Base-by-base conservation (phyloP, 805 yeast genomes). In the Suhomyces emberorum region DNA sequence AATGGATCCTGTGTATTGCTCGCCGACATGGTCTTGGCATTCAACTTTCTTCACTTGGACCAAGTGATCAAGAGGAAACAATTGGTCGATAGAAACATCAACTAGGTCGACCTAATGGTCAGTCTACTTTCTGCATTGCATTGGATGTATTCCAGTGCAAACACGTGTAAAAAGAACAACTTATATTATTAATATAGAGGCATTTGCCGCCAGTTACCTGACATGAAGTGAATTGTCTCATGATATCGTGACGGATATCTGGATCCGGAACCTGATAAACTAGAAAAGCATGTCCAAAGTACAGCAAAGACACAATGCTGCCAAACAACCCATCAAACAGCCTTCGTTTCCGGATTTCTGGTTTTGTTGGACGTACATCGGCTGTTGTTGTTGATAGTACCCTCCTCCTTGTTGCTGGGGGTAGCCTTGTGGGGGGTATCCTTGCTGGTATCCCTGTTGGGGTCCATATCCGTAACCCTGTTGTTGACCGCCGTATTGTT, bases 1-100 rank as follows among this genome's bases (percentile, higher is more conserved):
- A 72, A 67, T 41, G 76, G 82, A 21, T 63, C 67, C 18, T 64
- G 70, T 14, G 62, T 79, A 4, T 69, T 81, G 5, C 38, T 73
- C 2, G 76, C 79, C 1, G 78, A 75, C 45, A 12, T 60, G 3
- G 46, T 76, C 1, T 51, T 76, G 31, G 76, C 66, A 0, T n/a
- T 54, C 20, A 64, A 61, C 35, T 75, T 74, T 45, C 51, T 60
- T 21, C 60, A 57, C 11, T 46, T 72, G 18, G 80, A 75, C 47
- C 19, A 32, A 2, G 58, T 57, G 31, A 60, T 69, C 4, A 27
- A 51, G 12, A 23, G 37, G 24, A 46, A 46, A 22, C 42, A 41
- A 27, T 30, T 24, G 18, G 15, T 30, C 14, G n/a, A n/a, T n/a
- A n/a, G n/a, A n/a, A n/a, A n/a, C n/a, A n/a, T n/a, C n/a, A n/a